phyloP scores from a whole-genome alignment of 176 grass and related monocot genomes.

The Canna indica region DNA sequence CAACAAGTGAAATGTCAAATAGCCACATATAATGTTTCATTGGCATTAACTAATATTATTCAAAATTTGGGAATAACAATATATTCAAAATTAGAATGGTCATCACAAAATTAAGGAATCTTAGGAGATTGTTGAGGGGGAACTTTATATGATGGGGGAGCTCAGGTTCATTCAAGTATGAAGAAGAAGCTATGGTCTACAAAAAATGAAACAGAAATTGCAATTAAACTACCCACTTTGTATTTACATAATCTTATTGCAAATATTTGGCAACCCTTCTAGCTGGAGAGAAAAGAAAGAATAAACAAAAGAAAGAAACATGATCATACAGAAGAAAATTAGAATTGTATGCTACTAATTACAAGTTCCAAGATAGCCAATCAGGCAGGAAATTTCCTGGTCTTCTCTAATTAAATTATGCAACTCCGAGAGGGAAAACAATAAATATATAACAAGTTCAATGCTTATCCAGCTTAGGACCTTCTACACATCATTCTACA shows the following conservation, averaged over 20 bases:
- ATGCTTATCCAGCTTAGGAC: too few relatives aligned
- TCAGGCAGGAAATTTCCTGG: too few relatives aligned
- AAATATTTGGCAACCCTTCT: not conserved
- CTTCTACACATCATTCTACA: not conserved
- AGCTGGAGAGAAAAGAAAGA: not conserved
- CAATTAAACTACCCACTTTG: too few relatives aligned
- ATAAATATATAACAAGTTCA: too few relatives aligned
- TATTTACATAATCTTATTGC: not conserved
- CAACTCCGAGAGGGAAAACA: too few relatives aligned
- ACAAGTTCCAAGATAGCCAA: not conserved
- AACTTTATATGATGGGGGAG: not conserved
- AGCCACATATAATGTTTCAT: not conserved
- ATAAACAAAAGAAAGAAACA: not conserved
- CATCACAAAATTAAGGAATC: not conserved
- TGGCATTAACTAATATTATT: not conserved
- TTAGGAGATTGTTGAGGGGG: not conserved
- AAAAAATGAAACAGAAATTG: too few relatives aligned
- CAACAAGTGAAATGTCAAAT: too few relatives aligned
- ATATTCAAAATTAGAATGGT: not conserved
- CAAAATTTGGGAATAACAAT: not conserved
- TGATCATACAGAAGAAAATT: not conserved
- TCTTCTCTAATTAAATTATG: not conserved
- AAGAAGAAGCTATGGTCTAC: too few relatives aligned
- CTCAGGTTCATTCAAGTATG: too few relatives aligned
- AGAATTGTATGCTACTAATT: not conserved